Percentiles rank a stretch among this genome's conserved stretches.
Evolutionary conservation across 352 stramenopile genomes (phyloP).

Genomic region (Phytophthora quininea): DNA sequence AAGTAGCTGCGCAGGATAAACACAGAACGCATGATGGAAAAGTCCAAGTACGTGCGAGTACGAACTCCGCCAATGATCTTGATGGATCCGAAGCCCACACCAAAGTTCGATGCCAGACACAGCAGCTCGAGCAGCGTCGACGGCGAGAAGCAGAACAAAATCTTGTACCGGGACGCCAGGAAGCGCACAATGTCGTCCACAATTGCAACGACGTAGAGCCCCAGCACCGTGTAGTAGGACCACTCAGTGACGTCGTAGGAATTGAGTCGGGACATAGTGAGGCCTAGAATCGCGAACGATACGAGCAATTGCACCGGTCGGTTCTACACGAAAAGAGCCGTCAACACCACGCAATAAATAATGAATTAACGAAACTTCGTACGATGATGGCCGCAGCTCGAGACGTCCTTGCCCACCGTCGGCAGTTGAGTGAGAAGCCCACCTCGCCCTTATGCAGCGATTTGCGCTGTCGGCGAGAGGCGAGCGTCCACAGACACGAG

Average conservation of each 20-base stretch:
- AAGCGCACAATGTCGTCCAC: constrained; percentile 80
- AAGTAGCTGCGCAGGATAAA: constrained; percentile 86
- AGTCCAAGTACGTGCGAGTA: constrained; percentile 84
- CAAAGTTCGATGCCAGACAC: constrained; percentile 73
- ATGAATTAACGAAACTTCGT: constrained; percentile 12
- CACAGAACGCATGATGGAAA: constrained; percentile 83
- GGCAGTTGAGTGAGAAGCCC: constrained; percentile 79
- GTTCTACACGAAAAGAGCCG: constrained; percentile 42
- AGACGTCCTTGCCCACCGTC: constrained; percentile 80
- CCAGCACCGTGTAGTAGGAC: constrained; percentile 71
- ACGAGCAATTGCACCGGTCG: constrained; percentile 78
- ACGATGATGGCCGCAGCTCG: constrained; percentile 75
- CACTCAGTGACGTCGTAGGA: constrained; percentile 74
- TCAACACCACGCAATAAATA: constrained; percentile 1
- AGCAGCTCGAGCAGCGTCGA: constrained; percentile 79
- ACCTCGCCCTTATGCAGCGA: constrained; percentile 64
- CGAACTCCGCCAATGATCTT: constrained; percentile 58
- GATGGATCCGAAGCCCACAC: constrained; percentile 77
- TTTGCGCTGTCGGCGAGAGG: constrained; percentile 63
- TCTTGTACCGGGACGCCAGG: constrained; percentile 79
- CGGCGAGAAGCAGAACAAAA: constrained; percentile 78
- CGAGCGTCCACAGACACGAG: constrained; percentile 54
- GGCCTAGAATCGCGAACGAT: constrained; percentile 70
- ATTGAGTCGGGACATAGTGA: constrained; percentile 73
- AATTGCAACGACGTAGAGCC: constrained; percentile 64